Percentiles rank a stretch among this genome's conserved stretches.
Conservation (phyloP, 1,284 basidiomycete genomes). For the Ustilago hordei region DNA sequence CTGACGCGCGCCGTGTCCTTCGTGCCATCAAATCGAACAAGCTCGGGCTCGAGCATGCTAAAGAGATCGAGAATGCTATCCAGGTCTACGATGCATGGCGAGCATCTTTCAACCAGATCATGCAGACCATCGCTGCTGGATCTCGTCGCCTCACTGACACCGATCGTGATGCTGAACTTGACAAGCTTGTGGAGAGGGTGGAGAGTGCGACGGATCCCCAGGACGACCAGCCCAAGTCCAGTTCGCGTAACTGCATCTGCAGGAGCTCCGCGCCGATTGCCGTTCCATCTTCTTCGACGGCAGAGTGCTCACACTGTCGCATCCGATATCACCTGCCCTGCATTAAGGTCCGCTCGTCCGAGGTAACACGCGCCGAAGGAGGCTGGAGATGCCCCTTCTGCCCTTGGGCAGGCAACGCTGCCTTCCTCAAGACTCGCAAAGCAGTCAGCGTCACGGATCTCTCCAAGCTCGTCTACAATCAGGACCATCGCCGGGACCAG, state of each 20-base stretch:
- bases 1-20: slow-evolving; percentile 53
- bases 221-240: slow-evolving; percentile 35
- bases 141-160: slow-evolving; percentile 32
- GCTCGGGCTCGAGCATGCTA: slow-evolving; percentile 37
- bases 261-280: slow-evolving; percentile 33
- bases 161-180: slow-evolving; percentile 36
- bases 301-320: slow-evolving; percentile 52
- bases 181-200: slow-evolving; percentile 50
- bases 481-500: slow-evolving; percentile 46
- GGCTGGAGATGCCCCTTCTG: slow-evolving; percentile 63
- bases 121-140: slow-evolving; percentile 27
- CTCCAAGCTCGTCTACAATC: slow-evolving; percentile 48
- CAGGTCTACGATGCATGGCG: slow-evolving; percentile 57
- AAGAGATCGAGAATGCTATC: slow-evolving; percentile 44
- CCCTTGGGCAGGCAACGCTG: slow-evolving; percentile 26
- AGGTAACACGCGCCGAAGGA: slow-evolving; percentile 38
- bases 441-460: slow-evolving; percentile 31
- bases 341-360: slow-evolving; percentile 43
- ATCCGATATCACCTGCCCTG: slow-evolving; percentile 57
- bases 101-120: slow-evolving; percentile 33
- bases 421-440: slow-evolving; percentile 37
- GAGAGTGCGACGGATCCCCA: slow-evolving; percentile 33
- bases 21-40: slow-evolving; percentile 41
- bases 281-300: slow-evolving; percentile 29
- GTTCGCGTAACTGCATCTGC: slow-evolving; percentile 61